Evolutionary conservation across 1,284 basidiomycete species (phyloP).

Genomic region (Waitea zeae): DNA sequence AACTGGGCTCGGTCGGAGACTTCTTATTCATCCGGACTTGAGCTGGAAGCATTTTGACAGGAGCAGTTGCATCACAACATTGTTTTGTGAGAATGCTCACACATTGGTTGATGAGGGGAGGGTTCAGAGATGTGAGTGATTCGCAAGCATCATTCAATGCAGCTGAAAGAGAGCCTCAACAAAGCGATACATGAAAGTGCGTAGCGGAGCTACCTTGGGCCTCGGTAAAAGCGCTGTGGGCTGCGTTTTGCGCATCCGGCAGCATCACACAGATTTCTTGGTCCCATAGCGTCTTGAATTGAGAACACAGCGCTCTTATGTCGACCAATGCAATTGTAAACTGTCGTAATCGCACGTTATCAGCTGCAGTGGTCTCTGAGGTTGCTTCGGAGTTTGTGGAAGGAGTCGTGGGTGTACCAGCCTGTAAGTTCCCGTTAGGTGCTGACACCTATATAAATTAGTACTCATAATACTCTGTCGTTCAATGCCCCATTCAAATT

Average conservation of each 20-base stretch:
- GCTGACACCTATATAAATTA: background rate
- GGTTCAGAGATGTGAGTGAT: slow-evolving; percentile 26
- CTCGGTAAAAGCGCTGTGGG: slow-evolving; percentile 17
- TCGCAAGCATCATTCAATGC: slow-evolving; percentile 36
- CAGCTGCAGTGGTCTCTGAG: slow-evolving; percentile 34
- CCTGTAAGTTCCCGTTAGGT: background rate
- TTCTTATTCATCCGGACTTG: slow-evolving; percentile 64
- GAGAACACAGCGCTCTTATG: slow-evolving; percentile 33
- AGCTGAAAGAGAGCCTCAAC: slow-evolving; percentile 18
- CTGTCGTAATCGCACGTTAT: slow-evolving; percentile 44
- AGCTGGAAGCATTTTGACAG: slow-evolving; percentile 77
- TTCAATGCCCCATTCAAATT: slow-evolving; percentile 15
- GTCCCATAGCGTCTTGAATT: slow-evolving; percentile 37
- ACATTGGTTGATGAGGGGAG: slow-evolving; percentile 45
- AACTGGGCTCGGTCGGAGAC: slow-evolving; percentile 60
- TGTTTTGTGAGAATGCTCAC: slow-evolving; percentile 58
- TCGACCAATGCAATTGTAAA: slow-evolving; percentile 50
- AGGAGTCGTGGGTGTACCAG: slow-evolving; percentile 8
- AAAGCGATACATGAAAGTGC: slow-evolving; percentile 1
- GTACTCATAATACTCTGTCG: slow-evolving; percentile 18
- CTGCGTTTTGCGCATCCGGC: slow-evolving; percentile 20
- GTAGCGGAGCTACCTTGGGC: slow-evolving; percentile 29
- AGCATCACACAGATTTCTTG: slow-evolving; percentile 50
- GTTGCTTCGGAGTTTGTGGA: slow-evolving; percentile 35
- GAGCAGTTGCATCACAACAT: slow-evolving; percentile 72